Percentiles rank a stretch among this genome's conserved stretches.
These are phyloP conservation scores for Arthrobotrys megalospora DNA, from an alignment of 2,329 filamentous ascomycete species.

Conservation along the genomic window DNA sequence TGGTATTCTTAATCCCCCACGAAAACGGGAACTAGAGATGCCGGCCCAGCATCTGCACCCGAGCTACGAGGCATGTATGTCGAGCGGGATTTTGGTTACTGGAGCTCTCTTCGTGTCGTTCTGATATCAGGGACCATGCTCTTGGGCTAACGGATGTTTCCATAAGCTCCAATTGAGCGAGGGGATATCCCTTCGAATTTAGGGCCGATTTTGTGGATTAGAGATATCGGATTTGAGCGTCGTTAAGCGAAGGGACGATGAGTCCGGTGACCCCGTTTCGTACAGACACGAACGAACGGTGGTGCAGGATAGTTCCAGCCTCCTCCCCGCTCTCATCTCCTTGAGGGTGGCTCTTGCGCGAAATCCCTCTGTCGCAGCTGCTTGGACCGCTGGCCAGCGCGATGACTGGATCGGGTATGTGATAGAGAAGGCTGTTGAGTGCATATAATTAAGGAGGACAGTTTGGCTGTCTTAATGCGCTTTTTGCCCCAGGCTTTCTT, in stretches of 20 bases:
- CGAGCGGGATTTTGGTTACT: conserved; percentile 29
- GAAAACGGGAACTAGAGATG: conserved; percentile 50
- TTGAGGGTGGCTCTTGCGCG: conserved; percentile 4
- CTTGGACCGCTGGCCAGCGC: conserved; percentile 29
- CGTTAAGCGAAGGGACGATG: conserved; percentile 43
- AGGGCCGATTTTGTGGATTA: conserved; percentile 8
- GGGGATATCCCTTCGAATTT: conserved; percentile 28
- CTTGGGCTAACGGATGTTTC: conserved; percentile 29
- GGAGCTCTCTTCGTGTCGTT: conserved; percentile 41
- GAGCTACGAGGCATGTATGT: conserved; percentile 30
- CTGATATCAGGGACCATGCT: conserved; percentile 12
- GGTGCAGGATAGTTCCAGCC: conserved; percentile 32
- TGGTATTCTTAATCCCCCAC: conserved; percentile 47
- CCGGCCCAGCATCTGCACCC: conserved; percentile 46
- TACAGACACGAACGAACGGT: conserved; percentile 13
- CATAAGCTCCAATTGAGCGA: conserved; percentile 24
- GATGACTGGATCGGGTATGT: conserved; percentile 57
- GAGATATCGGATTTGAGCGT: conserved; percentile 59
- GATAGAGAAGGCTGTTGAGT: conserved; percentile 59
- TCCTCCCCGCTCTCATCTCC: conserved; percentile 15
- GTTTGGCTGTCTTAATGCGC: conserved; percentile 39
- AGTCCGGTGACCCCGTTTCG: conserved; percentile 54
- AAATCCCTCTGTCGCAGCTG: conserved; percentile 39
- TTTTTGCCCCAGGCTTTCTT: conserved; percentile 21
- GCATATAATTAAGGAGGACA: conserved; percentile 41